Evolutionary conservation across 345 rosid genomes (phyloP).

Genomic region (Chamaenerion angustifolium): DNA sequence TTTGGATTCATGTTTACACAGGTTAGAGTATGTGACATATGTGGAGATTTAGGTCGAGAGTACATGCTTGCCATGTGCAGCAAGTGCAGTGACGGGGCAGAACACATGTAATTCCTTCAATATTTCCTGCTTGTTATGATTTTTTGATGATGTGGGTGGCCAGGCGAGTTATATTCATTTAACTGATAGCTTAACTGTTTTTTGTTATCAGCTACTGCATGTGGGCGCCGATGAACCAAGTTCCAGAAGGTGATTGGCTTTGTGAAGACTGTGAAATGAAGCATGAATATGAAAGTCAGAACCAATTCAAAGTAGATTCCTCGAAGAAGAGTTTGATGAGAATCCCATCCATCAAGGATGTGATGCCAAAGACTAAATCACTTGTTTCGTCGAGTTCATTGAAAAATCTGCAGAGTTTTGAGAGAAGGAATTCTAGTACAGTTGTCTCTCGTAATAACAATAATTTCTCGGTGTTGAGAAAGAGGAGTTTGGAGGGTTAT

Average conservation of each 20-base stretch:
- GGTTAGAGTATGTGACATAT: slow-evolving; percentile 52
- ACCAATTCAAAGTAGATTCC: slow-evolving; percentile 10
- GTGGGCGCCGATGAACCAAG: slow-evolving; percentile 23
- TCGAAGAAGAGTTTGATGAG: neutral
- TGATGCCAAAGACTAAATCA: neutral
- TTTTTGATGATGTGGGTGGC: neutral
- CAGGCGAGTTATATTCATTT: neutral
- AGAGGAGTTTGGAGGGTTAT: slow-evolving; percentile 5
- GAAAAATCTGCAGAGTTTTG: slow-evolving; percentile 1
- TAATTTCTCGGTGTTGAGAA: neutral
- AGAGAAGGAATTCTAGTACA: slow-evolving; percentile 7
- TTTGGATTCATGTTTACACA: slow-evolving; percentile 10
- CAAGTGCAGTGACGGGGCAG: slow-evolving; percentile 43
- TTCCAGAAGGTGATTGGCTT: slow-evolving; percentile 34
- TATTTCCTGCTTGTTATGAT: neutral
- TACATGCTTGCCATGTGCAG: slow-evolving; percentile 37
- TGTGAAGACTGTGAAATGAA: slow-evolving; percentile 40
- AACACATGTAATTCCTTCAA: slow-evolving; percentile 37
- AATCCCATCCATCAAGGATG: neutral
- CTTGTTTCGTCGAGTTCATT: neutral
- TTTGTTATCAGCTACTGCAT: slow-evolving; percentile 43
- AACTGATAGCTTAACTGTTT: slow-evolving; percentile 1
- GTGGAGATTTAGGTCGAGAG: slow-evolving; percentile 50
- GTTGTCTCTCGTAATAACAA: slow-evolving; percentile 5
- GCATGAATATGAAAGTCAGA: slow-evolving; percentile 12